These are phyloP conservation scores for Astrothelium subdiscretum DNA, from an alignment of 495 filamentous ascomycete species.

Conservation along the genomic window DNA sequence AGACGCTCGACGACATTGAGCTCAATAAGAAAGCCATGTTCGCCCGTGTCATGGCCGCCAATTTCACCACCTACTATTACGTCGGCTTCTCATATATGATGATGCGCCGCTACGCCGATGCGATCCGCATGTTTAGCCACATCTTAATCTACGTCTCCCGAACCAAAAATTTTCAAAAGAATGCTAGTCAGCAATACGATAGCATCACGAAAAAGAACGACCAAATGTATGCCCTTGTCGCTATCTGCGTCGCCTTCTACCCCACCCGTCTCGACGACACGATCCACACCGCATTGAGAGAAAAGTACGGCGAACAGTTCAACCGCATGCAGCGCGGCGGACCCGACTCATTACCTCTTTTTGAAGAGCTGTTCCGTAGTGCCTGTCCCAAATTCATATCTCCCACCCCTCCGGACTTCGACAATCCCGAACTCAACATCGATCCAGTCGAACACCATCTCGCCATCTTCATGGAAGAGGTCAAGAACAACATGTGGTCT, in stretches of 20 bases:
- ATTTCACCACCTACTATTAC: slow-evolving; percentile 99
- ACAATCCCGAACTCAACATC: slow-evolving; percentile 83
- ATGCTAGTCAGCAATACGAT: slow-evolving; percentile 68
- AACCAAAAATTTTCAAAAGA: slow-evolving; percentile 99
- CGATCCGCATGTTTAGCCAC: slow-evolving; percentile 99
- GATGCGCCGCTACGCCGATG: slow-evolving; percentile 98
- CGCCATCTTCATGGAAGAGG: slow-evolving; percentile 96
- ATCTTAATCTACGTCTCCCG: slow-evolving; percentile 97
- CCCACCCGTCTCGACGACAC: slow-evolving; percentile 95
- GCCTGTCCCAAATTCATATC: slow-evolving; percentile 99
- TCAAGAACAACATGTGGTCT: slow-evolving; percentile 90
- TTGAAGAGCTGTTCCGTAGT: slow-evolving; percentile 89
- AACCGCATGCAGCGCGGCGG: slow-evolving; percentile 89
- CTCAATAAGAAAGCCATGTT: slow-evolving; percentile 99
- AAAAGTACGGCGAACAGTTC: slow-evolving; percentile 98
- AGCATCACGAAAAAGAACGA: slow-evolving; percentile 99
- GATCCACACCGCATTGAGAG: slow-evolving; percentile 91
- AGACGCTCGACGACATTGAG: slow-evolving; percentile 98
- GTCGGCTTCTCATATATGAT: slow-evolving; percentile 99
- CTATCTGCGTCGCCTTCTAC: slow-evolving; percentile 95
- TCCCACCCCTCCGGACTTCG: slow-evolving; percentile 92
- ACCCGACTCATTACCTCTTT: slow-evolving; percentile 85
- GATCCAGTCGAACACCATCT: slow-evolving; percentile 97
- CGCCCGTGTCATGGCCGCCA: slow-evolving; percentile 96
- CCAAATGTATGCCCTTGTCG: slow-evolving; percentile 98